A percentile compares a stretch with the other conserved stretches of the same genome.
phyloP scores from a whole-genome alignment of 805 yeast genomes.

The Yamadazyma paraphyllophila region DNA sequence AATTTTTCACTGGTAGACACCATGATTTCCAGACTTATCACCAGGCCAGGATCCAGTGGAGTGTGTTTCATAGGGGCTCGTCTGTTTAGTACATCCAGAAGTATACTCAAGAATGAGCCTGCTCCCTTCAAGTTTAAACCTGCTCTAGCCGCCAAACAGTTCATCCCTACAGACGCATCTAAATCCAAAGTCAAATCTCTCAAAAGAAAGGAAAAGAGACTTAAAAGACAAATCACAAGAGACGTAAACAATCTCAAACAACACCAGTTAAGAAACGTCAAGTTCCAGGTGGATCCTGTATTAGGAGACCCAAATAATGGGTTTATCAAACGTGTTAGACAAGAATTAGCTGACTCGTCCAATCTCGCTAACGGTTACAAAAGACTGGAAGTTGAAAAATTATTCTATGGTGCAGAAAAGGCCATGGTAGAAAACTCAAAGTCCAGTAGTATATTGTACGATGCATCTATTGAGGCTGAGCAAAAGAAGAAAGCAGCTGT shows the following conservation, averaged over 20 bases:
- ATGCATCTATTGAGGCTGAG: constrained; percentile 32
- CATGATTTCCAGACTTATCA: constrained; percentile 1
- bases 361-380: constrained; percentile 61
- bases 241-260: constrained; percentile 42
- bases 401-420: constrained; percentile 74
- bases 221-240: constrained; percentile 40
- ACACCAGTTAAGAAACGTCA: constrained; percentile 29
- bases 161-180: constrained; percentile 30
- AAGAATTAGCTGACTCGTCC: constrained; percentile 57
- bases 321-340: constrained; percentile 64
- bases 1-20: neutral
- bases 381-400: constrained; percentile 66
- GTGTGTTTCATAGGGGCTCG: neutral
- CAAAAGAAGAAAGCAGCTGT: constrained; percentile 66
- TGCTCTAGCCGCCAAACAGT: constrained; percentile 36
- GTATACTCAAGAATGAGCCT: neutral
- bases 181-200: constrained; percentile 32
- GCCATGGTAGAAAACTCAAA: constrained; percentile 44
- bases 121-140: constrained; percentile 14
- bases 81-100: neutral
- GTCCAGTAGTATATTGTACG: constrained; percentile 29
- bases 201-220: constrained; percentile 37
- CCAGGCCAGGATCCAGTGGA: neutral
- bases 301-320: constrained; percentile 67
- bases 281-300: constrained; percentile 70